Evolutionary conservation across 495 filamentous ascomycete species (phyloP), one percentile per base, ranked within the genome.

Genomic region (Hyaloscypha finlandica): DNA sequence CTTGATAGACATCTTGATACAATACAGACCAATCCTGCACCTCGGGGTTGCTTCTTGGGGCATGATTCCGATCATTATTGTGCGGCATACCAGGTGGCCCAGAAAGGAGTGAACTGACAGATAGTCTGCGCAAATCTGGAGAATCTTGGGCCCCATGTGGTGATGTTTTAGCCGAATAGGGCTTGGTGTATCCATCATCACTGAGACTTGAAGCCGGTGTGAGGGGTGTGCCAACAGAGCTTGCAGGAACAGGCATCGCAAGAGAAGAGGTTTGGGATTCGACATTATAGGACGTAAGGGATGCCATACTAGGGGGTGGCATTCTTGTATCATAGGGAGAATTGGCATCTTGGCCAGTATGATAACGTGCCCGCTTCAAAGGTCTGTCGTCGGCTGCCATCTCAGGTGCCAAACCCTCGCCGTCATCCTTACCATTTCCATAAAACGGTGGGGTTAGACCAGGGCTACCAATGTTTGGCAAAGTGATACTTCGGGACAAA

Each of bases 61-160:
- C 45, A 33, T 20, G 48, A 9, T 20, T 55, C 14, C 32, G 33
- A 19, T 62, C 53, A 60, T 53, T 54, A 30, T 68, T 53, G 31
- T 55, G 65, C 29, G 61, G 29, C 5, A 65, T 67, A 19, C 70
- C 75, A 35, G 71, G 68, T 12, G 74, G 72, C 16, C 69, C 73
- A 48, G 80, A 80, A 0, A 83, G 71, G 45, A 83, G 68, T 1
- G 79, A 81, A 42, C 73, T 75, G 11, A 83, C 77, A 22, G 80
- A 81, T 12, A 83, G 67, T 31, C 79, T 73, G n/a, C 76, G 76
- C 19, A 72, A 39, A 53, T 75, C 74, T 12, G 70, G 68, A 53
- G 75, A 75, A 8, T 73, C 74, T 65, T 72, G 74, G 2, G 62
- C 14, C 8, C 11, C 29, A 29, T 66, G 52, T 48, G 67, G 61